Conservation (phyloP, 768 basidiomycete genomes). For the Auricularia sp. region DNA sequence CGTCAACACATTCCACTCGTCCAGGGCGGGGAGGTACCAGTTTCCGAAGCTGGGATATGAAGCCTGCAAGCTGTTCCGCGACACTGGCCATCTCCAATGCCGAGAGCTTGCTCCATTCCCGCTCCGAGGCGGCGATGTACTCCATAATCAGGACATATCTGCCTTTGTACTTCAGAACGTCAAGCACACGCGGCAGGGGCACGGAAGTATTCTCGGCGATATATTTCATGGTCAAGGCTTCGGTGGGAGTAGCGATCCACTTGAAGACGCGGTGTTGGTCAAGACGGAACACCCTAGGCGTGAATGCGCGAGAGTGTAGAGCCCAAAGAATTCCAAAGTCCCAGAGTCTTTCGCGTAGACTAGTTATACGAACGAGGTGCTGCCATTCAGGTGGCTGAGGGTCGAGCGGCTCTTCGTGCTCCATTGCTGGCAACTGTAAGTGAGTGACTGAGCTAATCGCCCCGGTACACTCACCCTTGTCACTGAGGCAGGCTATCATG, state of each 20-base stretch:
- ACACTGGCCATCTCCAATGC: not conserved
- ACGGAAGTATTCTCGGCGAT: slow-evolving; percentile 15
- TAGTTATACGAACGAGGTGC: not conserved
- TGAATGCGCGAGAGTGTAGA: not conserved
- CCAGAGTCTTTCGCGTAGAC: not conserved
- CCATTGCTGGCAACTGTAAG: too few relatives aligned
- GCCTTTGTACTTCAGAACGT: slow-evolving; percentile 3
- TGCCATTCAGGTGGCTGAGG: too few relatives aligned
- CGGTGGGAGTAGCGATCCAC: slow-evolving; percentile 1
- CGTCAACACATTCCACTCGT: slow-evolving; percentile 3
- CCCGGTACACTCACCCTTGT: too few relatives aligned
- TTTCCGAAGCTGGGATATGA: slow-evolving; percentile 9
- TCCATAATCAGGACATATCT: slow-evolving; percentile 12
- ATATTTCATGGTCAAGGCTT: slow-evolving; percentile 15
- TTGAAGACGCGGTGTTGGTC: not conserved
- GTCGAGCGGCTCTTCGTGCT: too few relatives aligned
- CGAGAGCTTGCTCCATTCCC: not conserved
- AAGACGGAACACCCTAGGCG: not conserved
- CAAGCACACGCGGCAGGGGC: slow-evolving; percentile 15
- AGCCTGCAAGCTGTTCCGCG: slow-evolving; percentile 1
- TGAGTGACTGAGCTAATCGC: too few relatives aligned
- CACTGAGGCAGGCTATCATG: too few relatives aligned
- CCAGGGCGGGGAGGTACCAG: slow-evolving; percentile 10
- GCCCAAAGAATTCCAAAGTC: not conserved
- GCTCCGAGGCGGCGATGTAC: slow-evolving; percentile 10